Percentiles rank a stretch among this genome's conserved stretches.
phyloP scores from a whole-genome alignment of 2,329 filamentous ascomycete species.

The Trichoderma sp. region DNA sequence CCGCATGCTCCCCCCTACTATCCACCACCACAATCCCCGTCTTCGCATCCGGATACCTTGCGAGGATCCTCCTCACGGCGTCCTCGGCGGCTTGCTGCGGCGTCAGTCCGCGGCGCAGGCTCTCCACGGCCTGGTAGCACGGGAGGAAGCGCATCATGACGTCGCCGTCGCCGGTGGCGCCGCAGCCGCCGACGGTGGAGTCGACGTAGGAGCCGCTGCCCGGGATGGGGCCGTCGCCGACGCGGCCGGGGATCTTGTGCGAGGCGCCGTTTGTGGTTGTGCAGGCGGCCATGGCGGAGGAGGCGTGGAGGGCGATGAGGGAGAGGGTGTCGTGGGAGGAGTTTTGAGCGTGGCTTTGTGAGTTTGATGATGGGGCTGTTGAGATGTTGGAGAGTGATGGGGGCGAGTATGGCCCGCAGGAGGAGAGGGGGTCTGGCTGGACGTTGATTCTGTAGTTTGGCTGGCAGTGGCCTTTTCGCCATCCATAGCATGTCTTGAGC shows the following conservation, averaged over 20 bases:
- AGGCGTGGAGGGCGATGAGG: slow-evolving; percentile 50
- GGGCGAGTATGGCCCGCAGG: slow-evolving; percentile 55
- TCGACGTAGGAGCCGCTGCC: slow-evolving; percentile 61
- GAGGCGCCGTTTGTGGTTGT: slow-evolving; percentile 60
- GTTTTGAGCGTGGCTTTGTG: background rate
- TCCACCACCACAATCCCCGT: slow-evolving; percentile 58
- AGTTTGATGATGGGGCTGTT: background rate
- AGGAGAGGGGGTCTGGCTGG: slow-evolving; percentile 46
- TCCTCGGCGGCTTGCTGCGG: slow-evolving; percentile 56
- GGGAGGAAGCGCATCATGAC: slow-evolving; percentile 62
- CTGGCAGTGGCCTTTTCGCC: slow-evolving; percentile 51
- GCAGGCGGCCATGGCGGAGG: slow-evolving; percentile 56
- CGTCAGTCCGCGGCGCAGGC: slow-evolving; percentile 52
- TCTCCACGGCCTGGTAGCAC: slow-evolving; percentile 62
- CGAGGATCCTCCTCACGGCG: slow-evolving; percentile 53
- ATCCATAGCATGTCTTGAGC: slow-evolving; percentile 46
- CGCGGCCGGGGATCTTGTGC: slow-evolving; percentile 59
- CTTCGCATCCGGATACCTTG: slow-evolving; percentile 50
- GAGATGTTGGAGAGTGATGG: slow-evolving; percentile 22
- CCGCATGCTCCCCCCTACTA: slow-evolving; percentile 53
- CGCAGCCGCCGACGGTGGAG: slow-evolving; percentile 57
- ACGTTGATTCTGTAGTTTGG: slow-evolving; percentile 57
- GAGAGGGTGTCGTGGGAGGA: slow-evolving; percentile 59
- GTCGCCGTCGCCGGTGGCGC: slow-evolving; percentile 61
- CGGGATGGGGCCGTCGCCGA: slow-evolving; percentile 59